These are phyloP conservation scores for Salmacisia buchloeana DNA, from an alignment of 1,284 basidiomycete species.

Conservation along the genomic window DNA sequence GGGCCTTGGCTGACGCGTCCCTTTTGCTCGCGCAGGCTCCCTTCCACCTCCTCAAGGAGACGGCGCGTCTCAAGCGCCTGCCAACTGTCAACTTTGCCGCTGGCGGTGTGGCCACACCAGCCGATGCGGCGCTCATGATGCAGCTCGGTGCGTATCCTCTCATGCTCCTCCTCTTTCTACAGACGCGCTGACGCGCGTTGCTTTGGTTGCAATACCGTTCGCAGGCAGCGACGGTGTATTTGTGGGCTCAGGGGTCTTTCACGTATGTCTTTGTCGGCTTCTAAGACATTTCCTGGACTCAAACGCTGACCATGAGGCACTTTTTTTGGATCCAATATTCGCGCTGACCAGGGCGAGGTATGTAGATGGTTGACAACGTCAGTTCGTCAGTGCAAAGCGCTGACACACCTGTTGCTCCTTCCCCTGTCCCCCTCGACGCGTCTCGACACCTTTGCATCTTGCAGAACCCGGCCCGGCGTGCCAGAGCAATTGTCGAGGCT, in stretches of 20 bases:
- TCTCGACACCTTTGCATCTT: background rate
- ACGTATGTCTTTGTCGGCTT: background rate
- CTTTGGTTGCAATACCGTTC: background rate
- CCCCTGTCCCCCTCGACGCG: slow-evolving; percentile 58
- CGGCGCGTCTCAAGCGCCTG: slow-evolving; percentile 82
- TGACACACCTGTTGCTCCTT: slow-evolving; percentile 73
- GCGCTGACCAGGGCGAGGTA: too few relatives aligned
- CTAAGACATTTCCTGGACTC: slow-evolving; percentile 17
- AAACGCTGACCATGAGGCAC: slow-evolving; percentile 4
- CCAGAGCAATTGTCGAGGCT: slow-evolving; percentile 94
- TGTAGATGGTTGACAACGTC: too few relatives aligned
- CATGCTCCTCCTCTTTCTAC: background rate
- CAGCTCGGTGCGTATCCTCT: slow-evolving; percentile 61
- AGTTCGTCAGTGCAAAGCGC: slow-evolving; percentile 22
- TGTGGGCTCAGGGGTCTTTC: slow-evolving; percentile 52
- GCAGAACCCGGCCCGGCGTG: slow-evolving; percentile 79
- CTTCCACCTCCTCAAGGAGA: slow-evolving; percentile 96
- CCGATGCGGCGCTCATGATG: slow-evolving; percentile 99
- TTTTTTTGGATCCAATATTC: too few relatives aligned
- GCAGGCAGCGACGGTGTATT: slow-evolving; percentile 75
- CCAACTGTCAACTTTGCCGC: slow-evolving; percentile 73
- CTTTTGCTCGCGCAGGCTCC: slow-evolving; percentile 66
- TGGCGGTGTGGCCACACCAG: slow-evolving; percentile 92
- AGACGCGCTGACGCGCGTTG: background rate
- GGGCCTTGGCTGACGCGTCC: background rate